Evolutionary conservation across 108 stramenopile genomes (phyloP).

Genomic region (Nitzschia sp.): DNA sequence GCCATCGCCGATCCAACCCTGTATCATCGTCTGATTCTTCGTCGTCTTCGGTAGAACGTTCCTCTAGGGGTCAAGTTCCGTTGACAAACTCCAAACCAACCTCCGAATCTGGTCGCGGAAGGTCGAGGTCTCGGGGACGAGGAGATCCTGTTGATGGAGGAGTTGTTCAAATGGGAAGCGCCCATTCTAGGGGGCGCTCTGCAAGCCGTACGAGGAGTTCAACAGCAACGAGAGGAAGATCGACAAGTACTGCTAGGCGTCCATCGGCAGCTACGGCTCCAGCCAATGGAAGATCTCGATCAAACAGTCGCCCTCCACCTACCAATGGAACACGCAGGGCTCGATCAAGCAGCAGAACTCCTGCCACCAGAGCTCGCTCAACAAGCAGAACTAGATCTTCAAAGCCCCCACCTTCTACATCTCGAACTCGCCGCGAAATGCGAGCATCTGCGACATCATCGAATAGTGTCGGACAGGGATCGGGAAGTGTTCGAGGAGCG

Average conservation of each 20-base stretch:
- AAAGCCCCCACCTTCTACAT: constrained; percentile 31
- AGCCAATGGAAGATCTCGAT: neutral
- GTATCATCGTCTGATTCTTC: constrained; percentile 36
- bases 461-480: constrained; percentile 27
- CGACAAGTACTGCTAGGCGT: constrained; percentile 17
- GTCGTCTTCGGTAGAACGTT: constrained; percentile 6
- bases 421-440: constrained; percentile 29
- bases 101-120: constrained; percentile 23
- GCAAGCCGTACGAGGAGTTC: constrained; percentile 20
- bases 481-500: constrained; percentile 1
- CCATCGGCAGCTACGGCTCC: constrained; percentile 9
- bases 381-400: constrained; percentile 23
- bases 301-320: constrained; percentile 25
- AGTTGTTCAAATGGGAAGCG: constrained; percentile 15
- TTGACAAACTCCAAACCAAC: neutral
- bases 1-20: constrained; percentile 13
- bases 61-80: neutral
- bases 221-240: constrained; percentile 10
- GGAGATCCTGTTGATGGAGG: neutral
- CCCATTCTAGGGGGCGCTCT: constrained; percentile 25
- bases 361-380: constrained; percentile 27
- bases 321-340: constrained; percentile 10
- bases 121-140: constrained; percentile 16
- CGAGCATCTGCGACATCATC: constrained; percentile 8
- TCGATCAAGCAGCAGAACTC: constrained; percentile 18